Conservation (phyloP, 345 rosid species). For the Sisymbrium altissimum region DNA sequence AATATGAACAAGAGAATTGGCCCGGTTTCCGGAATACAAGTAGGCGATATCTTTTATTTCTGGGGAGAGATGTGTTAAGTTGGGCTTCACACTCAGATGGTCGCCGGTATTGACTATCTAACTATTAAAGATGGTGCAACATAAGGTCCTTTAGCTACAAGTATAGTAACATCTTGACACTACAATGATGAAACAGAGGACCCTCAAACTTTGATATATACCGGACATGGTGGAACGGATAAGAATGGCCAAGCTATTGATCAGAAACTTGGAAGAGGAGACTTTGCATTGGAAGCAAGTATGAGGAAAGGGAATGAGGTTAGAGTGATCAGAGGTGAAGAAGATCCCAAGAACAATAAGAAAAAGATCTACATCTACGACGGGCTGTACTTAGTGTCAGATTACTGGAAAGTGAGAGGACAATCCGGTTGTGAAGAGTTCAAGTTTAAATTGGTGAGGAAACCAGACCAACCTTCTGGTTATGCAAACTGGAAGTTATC, state of each 20-base stretch:
- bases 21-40: slow-evolving; percentile 51
- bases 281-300: slow-evolving; percentile 57
- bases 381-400: slow-evolving; percentile 47
- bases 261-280: slow-evolving; percentile 62
- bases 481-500: slow-evolving; percentile 50
- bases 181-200: slow-evolving; percentile 52
- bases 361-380: slow-evolving; percentile 54
- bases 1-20: slow-evolving; percentile 56
- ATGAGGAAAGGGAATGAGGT: slow-evolving; percentile 43
- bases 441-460: slow-evolving; percentile 50
- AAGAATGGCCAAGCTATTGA: slow-evolving; percentile 31
- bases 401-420: slow-evolving; percentile 47
- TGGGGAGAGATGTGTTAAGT: slow-evolving; percentile 55
- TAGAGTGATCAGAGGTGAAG: slow-evolving; percentile 61
- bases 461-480: slow-evolving; percentile 48
- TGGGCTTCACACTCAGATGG: slow-evolving; percentile 48
- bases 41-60: slow-evolving; percentile 63
- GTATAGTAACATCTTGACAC: slow-evolving; percentile 60
- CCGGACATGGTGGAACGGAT: slow-evolving; percentile 54
- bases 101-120: slow-evolving; percentile 59
- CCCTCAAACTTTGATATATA: slow-evolving; percentile 45
- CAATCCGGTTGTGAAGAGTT: slow-evolving; percentile 41
- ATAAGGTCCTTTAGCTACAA: slow-evolving; percentile 2
- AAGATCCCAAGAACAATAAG: slow-evolving; percentile 18
- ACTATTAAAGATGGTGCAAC: background rate